A percentile compares a stretch with the other conserved stretches of the same genome.
phyloP scores from a whole-genome alignment of 805 yeast species.

The Ogataea ganodermae region DNA sequence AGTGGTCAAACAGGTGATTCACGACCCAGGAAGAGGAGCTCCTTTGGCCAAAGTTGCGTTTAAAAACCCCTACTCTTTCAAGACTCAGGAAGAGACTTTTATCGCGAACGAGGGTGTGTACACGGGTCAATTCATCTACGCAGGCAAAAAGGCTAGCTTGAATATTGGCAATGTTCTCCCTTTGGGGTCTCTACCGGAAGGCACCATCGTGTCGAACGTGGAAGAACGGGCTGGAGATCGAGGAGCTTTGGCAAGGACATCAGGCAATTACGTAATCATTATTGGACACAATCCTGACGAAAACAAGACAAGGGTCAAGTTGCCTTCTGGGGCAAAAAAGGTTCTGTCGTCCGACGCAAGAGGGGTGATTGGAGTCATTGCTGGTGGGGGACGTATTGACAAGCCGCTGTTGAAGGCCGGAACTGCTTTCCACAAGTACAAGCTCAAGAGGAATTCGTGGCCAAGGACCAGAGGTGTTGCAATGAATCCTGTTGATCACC shows the following conservation, averaged over 20 bases:
- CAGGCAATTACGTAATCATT: constrained; percentile 98
- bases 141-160: constrained; percentile 97
- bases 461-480: constrained; percentile 99
- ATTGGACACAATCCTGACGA: constrained; percentile 99
- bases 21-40: constrained; percentile 99
- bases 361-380: constrained; percentile 99
- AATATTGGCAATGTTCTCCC: constrained; percentile 96
- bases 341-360: constrained; percentile 91
- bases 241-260: constrained; percentile 99
- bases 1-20: constrained; percentile 95
- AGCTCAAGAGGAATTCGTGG: constrained; percentile 99
- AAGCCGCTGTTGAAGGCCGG: constrained; percentile 99
- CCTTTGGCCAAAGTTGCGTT: constrained; percentile 97
- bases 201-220: constrained; percentile 96
- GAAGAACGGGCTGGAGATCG: constrained; percentile 99
- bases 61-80: constrained; percentile 99
- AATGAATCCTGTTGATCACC: constrained; percentile 99
- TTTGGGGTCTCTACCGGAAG: constrained; percentile 95
- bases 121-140: constrained; percentile 98
- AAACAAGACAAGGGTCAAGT: constrained; percentile 97
- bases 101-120: constrained; percentile 98
- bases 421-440: constrained; percentile 99
- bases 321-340: constrained; percentile 99
- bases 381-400: constrained; percentile 99
- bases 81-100: constrained; percentile 95